Percentiles rank a stretch among this genome's conserved stretches.
Conservation (phyloP, 225 moss, liverwort and hornwort genomes). For the Bryum argenteum region DNA sequence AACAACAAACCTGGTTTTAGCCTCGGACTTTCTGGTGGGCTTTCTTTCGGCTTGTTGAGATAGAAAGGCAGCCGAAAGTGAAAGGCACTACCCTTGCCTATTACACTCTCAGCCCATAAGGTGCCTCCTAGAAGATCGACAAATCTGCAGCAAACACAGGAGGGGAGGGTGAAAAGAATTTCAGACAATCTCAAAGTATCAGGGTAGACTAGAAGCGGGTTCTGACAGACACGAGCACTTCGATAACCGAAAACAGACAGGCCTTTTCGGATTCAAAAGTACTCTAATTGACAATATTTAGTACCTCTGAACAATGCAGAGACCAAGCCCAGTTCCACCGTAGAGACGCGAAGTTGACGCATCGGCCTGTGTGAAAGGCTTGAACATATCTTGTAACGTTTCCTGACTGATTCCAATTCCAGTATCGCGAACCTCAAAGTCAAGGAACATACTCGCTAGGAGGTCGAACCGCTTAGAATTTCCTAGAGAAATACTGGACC, state of each 20-base stretch:
- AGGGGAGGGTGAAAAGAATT: neutral
- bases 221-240: neutral
- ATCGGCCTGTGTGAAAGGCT: conserved; percentile 76
- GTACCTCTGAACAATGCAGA: conserved; percentile 75
- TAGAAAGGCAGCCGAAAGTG: conserved; percentile 58
- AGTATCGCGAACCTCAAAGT: conserved; percentile 69
- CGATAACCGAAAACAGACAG: neutral
- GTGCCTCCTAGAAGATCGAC: conserved; percentile 69
- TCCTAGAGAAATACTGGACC: conserved; percentile 15
- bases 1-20: conserved; percentile 12
- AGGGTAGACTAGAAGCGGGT: neutral
- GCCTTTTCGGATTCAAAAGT: neutral
- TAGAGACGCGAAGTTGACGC: conserved; percentile 71
- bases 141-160: conserved; percentile 50
- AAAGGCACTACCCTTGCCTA: conserved; percentile 64
- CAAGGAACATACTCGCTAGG: conserved; percentile 36
- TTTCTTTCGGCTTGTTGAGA: conserved; percentile 27
- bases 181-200: neutral
- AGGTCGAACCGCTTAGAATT: conserved; percentile 10
- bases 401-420: conserved; percentile 73
- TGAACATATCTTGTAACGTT: conserved; percentile 62
- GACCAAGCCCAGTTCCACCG: conserved; percentile 75
- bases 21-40: conserved; percentile 24
- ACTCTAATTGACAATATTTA: neutral
- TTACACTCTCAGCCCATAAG: conserved; percentile 70